Conservation (phyloP, 768 basidiomycete genomes). For the Dendrothele bispora region DNA sequence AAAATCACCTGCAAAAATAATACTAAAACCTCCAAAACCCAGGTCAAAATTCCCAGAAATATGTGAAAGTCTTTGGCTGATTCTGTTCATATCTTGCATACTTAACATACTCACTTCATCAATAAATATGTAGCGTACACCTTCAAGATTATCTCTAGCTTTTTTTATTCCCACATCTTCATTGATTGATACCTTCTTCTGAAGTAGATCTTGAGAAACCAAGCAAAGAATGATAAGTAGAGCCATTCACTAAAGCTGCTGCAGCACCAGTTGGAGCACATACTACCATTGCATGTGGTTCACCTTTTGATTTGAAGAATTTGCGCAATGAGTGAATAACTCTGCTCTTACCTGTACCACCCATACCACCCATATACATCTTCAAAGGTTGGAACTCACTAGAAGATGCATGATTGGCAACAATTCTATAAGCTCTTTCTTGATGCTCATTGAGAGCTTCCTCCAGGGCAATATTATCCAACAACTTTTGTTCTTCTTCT, state of each 20-base stretch:
- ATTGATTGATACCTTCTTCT: constrained; percentile 22
- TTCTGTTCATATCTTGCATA: constrained; percentile 14
- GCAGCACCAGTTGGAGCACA: constrained; percentile 33
- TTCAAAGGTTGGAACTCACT: constrained; percentile 1
- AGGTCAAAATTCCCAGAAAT: not conserved
- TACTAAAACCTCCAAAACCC: constrained; percentile 22
- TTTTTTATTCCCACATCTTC: not conserved
- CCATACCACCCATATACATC: constrained; percentile 26
- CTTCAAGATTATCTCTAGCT: not conserved
- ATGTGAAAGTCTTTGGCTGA: constrained; percentile 9
- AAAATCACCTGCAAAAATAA: constrained; percentile 32
- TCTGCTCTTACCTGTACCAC: constrained; percentile 29
- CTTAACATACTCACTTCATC: constrained; percentile 31
- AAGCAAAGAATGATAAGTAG: constrained; percentile 37
- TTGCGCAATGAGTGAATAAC: constrained; percentile 24
- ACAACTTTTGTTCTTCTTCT: too few relatives aligned
- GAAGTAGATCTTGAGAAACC: too few relatives aligned
- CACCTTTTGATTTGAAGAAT: constrained; percentile 19
- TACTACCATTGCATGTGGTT: constrained; percentile 21
- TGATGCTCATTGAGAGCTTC: too few relatives aligned
- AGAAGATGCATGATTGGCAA: constrained; percentile 8
- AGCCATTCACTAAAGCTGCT: constrained; percentile 30
- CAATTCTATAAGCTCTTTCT: constrained; percentile 11
- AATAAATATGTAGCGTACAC: constrained; percentile 25
- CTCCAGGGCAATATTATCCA: too few relatives aligned